phyloP scores from a whole-genome alignment of 2,329 filamentous ascomycete species.

The Arthrobotrys sinensis region DNA sequence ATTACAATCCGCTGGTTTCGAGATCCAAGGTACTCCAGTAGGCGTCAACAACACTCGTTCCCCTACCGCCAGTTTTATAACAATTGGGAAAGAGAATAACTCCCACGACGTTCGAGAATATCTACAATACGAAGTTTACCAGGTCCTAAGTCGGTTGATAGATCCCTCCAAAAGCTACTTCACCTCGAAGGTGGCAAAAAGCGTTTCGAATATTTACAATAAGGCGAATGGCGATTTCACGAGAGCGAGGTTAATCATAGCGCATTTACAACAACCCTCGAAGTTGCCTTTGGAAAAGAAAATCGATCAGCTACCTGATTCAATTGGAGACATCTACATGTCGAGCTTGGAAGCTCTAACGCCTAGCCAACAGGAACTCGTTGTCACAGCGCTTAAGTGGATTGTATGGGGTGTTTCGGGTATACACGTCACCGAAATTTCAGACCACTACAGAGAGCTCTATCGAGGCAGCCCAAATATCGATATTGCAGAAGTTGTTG shows the following conservation, averaged over 20 bases:
- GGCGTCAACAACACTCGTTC: not conserved
- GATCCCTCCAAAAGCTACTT: slow-evolving; percentile 16
- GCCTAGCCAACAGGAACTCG: slow-evolving; percentile 41
- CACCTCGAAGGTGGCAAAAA: not conserved
- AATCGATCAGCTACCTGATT: slow-evolving; percentile 21
- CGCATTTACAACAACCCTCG: slow-evolving; percentile 35
- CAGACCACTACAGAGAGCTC: slow-evolving; percentile 49
- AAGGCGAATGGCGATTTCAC: slow-evolving; percentile 43
- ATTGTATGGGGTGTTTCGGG: slow-evolving; percentile 42
- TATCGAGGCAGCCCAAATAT: not conserved
- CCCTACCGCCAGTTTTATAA: not conserved
- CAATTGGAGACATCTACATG: slow-evolving; percentile 46
- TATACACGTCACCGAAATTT: slow-evolving; percentile 40
- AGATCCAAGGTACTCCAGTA: not conserved
- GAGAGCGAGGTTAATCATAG: slow-evolving; percentile 17
- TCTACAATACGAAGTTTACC: slow-evolving; percentile 1
- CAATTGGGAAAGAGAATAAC: slow-evolving; percentile 10
- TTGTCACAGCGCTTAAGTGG: slow-evolving; percentile 42
- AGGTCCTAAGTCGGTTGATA: slow-evolving; percentile 5
- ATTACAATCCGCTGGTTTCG: not conserved
- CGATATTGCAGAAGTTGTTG: not conserved
- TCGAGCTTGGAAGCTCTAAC: slow-evolving; percentile 43
- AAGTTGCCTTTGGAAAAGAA: slow-evolving; percentile 33
- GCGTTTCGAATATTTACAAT: slow-evolving; percentile 4
- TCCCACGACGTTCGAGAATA: slow-evolving; percentile 31